Evolutionary conservation across 768 basidiomycete species (phyloP).

Genomic region (Auricularia heimuer): DNA sequence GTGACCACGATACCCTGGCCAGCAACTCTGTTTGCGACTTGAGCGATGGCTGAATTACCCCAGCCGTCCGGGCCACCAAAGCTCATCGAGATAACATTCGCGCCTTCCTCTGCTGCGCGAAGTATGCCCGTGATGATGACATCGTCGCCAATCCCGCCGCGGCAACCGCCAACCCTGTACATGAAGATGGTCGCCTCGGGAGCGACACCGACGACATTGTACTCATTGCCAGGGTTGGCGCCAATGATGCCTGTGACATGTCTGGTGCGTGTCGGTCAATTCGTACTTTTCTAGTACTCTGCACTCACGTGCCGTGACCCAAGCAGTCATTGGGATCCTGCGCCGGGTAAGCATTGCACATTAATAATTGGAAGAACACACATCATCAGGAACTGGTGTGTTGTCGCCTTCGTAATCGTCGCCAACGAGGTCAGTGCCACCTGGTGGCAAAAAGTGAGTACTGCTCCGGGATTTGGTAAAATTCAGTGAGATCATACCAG

Average conservation of each 20-base stretch:
- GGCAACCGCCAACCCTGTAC: constrained; percentile 15
- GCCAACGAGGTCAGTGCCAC: constrained; percentile 10
- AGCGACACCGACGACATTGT: constrained; percentile 28
- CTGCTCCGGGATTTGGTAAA: background rate
- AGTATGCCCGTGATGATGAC: constrained; percentile 6
- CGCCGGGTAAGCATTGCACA: constrained; percentile 9
- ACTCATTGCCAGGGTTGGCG: constrained; percentile 20
- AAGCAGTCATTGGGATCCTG: constrained; percentile 4
- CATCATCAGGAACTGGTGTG: background rate
- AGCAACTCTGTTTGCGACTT: constrained; percentile 3
- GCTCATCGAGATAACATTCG: constrained; percentile 28
- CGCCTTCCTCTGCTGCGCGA: constrained; percentile 15
- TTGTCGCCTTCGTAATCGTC: background rate
- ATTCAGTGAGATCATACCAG: background rate
- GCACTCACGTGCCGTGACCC: constrained; percentile 5
- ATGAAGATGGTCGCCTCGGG: constrained; percentile 21
- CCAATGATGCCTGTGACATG: constrained; percentile 18
- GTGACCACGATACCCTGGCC: constrained; percentile 6
- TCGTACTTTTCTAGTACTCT: background rate
- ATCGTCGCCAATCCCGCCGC: constrained; percentile 16
- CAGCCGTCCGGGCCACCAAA: constrained; percentile 20
- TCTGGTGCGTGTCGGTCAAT: background rate
- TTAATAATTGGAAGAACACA: background rate
- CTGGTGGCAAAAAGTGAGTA: background rate
- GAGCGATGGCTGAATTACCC: background rate